phyloP scores from a whole-genome alignment of 164 flowering plant species.

The Umbilicus rupestris region DNA sequence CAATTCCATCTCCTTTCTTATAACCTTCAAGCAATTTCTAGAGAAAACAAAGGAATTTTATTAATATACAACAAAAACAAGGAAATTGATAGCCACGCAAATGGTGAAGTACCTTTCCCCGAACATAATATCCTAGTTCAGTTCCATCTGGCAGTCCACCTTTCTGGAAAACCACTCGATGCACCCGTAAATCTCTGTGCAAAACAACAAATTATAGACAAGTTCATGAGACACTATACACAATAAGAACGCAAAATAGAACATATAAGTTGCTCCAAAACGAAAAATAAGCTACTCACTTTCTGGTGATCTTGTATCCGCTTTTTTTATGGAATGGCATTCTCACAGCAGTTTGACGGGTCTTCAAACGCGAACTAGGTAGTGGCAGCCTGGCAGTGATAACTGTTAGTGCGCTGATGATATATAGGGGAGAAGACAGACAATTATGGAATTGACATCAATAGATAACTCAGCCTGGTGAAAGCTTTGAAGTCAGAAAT shows the following conservation, averaged over 20 bases:
- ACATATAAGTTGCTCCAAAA: not conserved
- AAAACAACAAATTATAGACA: not conserved
- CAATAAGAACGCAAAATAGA: not conserved
- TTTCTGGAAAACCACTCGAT: conserved; percentile 75
- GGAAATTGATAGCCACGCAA: not conserved
- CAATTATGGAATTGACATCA: not conserved
- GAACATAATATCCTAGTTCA: conserved; percentile 61
- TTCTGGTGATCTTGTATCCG: not conserved
- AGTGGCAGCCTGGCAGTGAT: not conserved
- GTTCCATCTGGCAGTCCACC: conserved; percentile 85
- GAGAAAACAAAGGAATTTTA: conserved; percentile 1
- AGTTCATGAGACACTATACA: not conserved
- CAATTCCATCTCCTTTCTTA: conserved; percentile 63
- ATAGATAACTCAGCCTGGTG: not conserved
- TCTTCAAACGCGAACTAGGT: not conserved
- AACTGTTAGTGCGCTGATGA: not conserved
- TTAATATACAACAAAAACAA: not conserved
- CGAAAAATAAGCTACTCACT: not conserved
- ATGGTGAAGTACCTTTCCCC: conserved; percentile 55
- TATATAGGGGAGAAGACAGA: not conserved
- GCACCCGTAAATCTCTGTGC: conserved; percentile 66
- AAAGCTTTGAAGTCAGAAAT: not conserved
- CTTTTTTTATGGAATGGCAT: not conserved
- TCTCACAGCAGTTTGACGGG: not conserved
- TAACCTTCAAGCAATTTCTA: conserved; percentile 76